Evolutionary conservation across 78 protist genomes (phyloP).

Genomic region (Dictyostelium citrinum): DNA sequence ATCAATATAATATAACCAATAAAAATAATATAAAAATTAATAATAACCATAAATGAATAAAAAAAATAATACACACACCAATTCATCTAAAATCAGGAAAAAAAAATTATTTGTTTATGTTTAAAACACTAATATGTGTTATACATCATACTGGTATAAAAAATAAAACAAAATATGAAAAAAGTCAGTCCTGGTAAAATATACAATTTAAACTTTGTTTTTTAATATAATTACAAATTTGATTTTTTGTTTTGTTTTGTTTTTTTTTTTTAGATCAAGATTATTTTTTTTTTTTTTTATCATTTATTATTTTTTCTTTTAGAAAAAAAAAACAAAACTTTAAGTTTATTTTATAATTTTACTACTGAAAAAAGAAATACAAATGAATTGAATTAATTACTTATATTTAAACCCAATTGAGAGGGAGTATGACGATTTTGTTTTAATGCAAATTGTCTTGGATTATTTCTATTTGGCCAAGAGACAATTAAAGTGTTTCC

Average conservation of each 20-base stretch:
- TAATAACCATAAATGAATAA: neutral
- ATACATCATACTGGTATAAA: neutral
- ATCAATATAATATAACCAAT: neutral
- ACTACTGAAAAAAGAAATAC: neutral
- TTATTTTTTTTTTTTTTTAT: too few species aligned
- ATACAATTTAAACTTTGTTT: too few species aligned
- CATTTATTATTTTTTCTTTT: neutral
- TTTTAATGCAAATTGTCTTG: neutral
- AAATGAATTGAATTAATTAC: neutral
- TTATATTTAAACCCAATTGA: neutral
- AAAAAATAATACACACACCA: neutral
- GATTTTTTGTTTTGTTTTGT: too few species aligned
- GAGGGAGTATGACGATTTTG: constrained; percentile 33
- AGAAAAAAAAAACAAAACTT: neutral
- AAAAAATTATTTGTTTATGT: neutral
- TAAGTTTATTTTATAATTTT: neutral
- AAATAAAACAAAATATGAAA: neutral
- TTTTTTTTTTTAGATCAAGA: too few species aligned
- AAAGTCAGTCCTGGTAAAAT: neutral
- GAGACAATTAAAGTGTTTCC: constrained; percentile 51
- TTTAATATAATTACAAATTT: too few species aligned
- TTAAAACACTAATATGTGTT: neutral
- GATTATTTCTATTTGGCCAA: constrained; percentile 56
- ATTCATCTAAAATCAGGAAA: neutral
- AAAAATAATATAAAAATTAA: neutral